A percentile compares a stretch with the other conserved stretches of the same genome.
phyloP scores from a whole-genome alignment of 192 early-diverging fungal species.

The Radiomyces spectabilis region DNA sequence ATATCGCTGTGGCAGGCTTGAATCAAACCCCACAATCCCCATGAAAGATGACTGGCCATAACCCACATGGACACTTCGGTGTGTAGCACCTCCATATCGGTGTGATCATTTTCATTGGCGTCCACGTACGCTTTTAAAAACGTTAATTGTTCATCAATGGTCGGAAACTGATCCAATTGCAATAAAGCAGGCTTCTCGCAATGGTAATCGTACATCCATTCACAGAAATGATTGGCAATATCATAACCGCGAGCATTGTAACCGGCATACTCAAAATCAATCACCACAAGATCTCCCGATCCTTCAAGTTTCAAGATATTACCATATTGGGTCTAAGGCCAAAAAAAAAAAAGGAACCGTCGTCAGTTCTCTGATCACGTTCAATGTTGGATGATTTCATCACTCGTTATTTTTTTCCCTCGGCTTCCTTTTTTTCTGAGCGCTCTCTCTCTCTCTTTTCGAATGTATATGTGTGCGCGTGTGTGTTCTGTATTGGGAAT shows the following conservation, averaged over 20 bases:
- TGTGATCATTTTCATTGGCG: too few species aligned
- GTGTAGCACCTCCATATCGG: neutral
- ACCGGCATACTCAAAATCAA: constrained; percentile 77
- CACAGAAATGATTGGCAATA: constrained; percentile 78
- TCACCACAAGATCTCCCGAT: constrained; percentile 54
- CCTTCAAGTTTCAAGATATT: constrained; percentile 64
- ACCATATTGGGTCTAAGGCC: constrained; percentile 67
- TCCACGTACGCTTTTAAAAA: constrained; percentile 70
- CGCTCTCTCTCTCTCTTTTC: too few species aligned
- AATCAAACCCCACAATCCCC: constrained; percentile 77
- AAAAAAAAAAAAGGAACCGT: neutral
- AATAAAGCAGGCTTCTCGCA: constrained; percentile 32
- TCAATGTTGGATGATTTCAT: too few species aligned
- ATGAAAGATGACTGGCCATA: constrained; percentile 55
- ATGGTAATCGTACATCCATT: constrained; percentile 82
- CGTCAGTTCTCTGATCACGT: too few species aligned
- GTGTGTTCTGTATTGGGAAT: too few species aligned
- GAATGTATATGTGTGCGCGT: too few species aligned
- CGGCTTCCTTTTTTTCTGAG: too few species aligned
- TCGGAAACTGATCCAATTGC: constrained; percentile 45
- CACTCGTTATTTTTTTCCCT: too few species aligned
- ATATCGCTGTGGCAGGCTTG: constrained; percentile 71
- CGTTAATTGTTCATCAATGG: constrained; percentile 37
- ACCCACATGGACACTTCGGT: constrained; percentile 29
- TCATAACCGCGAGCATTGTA: constrained; percentile 74